These are phyloP conservation scores for Acanthamoeba royreba DNA, from an alignment of 208 protist genomes.

Conservation along the genomic window DNA sequence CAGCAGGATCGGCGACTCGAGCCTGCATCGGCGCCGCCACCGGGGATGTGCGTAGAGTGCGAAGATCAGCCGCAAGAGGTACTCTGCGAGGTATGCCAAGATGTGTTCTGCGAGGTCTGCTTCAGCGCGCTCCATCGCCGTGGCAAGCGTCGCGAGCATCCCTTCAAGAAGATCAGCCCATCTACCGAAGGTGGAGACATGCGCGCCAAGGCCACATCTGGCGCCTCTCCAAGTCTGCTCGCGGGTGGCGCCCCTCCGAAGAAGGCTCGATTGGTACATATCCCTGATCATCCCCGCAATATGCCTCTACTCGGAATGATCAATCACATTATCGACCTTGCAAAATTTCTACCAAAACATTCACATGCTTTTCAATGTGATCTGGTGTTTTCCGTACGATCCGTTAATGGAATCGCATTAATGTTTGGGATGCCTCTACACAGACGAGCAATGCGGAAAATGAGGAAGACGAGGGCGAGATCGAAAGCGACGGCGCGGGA, in stretches of 20 bases:
- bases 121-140: constrained; percentile 46
- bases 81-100: constrained; percentile 44
- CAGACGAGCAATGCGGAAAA: background rate
- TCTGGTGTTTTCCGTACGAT: no score
- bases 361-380: no score
- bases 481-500: background rate
- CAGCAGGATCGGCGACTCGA: no score
- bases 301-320: background rate
- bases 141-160: constrained; percentile 37
- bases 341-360: background rate
- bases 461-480: background rate
- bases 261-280: background rate
- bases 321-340: background rate
- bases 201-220: background rate
- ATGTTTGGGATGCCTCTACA: background rate
- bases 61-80: constrained; percentile 55
- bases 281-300: background rate
- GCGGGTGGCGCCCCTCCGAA: background rate
- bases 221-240: background rate
- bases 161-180: background rate
- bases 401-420: no score
- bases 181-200: no score
- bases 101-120: constrained; percentile 60
- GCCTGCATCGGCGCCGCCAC: background rate
- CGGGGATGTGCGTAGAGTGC: constrained; percentile 64